phyloP scores from a whole-genome alignment of 371 early-diverging fungal genomes.

The Lichtheimia ornata region DNA sequence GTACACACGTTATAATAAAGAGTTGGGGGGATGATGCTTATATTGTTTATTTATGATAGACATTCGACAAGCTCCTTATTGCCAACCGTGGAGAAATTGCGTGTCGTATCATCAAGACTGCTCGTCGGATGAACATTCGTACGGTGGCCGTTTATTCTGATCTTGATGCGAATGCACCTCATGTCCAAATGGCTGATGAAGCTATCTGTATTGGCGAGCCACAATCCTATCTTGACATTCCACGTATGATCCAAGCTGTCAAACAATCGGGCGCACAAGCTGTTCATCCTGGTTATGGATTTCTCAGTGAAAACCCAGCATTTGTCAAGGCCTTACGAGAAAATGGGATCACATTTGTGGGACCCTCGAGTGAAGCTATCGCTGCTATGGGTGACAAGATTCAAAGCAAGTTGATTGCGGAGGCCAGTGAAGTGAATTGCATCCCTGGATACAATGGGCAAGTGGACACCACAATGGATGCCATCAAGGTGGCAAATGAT shows the following conservation, averaged over 20 bases:
- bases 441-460: constrained; percentile 74
- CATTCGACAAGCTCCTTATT: constrained; percentile 51
- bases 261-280: constrained; percentile 70
- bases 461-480: constrained; percentile 41
- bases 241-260: constrained; percentile 64
- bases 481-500: constrained; percentile 48
- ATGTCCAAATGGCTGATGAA: constrained; percentile 84
- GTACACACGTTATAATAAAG: too few species aligned
- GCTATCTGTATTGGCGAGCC: constrained; percentile 67
- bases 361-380: constrained; percentile 77
- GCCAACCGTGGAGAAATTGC: constrained; percentile 63
- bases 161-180: constrained; percentile 79
- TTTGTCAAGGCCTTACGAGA: constrained; percentile 69
- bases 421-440: constrained; percentile 63
- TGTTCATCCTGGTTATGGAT: constrained; percentile 88
- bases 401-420: constrained; percentile 67
- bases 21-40: too few species aligned
- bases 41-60: constrained; percentile 21
- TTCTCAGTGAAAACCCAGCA: constrained; percentile 81
- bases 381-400: constrained; percentile 95
- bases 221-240: constrained; percentile 74
- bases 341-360: constrained; percentile 73
- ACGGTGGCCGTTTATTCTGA: constrained; percentile 62
- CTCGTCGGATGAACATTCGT: constrained; percentile 42
- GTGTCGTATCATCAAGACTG: constrained; percentile 54